Base-by-base conservation (phyloP, 371 early-diverging fungal species). In the Haplosporangium sp. region DNA sequence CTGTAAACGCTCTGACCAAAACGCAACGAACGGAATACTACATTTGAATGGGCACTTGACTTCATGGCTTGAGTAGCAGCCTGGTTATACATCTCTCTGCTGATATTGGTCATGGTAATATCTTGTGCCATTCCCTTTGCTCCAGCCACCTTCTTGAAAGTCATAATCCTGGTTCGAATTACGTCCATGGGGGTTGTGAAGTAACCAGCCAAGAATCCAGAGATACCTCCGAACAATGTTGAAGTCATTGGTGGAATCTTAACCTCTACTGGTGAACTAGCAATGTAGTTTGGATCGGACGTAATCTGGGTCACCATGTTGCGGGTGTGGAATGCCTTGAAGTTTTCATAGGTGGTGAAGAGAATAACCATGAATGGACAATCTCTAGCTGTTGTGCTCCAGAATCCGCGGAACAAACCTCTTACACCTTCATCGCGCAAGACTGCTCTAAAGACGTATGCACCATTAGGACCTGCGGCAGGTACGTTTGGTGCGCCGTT, bases 181-280 rank as follows among this genome's bases (percentile, higher is more conserved):
- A 94, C 93, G 77, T 95, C 95, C 87, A 94, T 92, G 3, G 95
- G 95, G 2, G 95, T 93, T 1, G 95, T 95, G 39, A 92, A 85
- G 69, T 91, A 94, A 9, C 93, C 95, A 2, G 95, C 94, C 75
- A 95, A 83, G 67, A 88, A 92, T 4, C 95, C 95, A 42, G 92
- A 92, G 20, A 95, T 74, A 15, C 94, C 95, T 47, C 94, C 95
- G 79, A 91, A 94, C 60, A 93, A 45, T 13, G 91, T 89, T 62
- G 91, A 90, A 35, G 85, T 86, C 73, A 91, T 78, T 10, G 93
- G 91, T 7, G 95, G 88, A 65, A 94, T 93, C 81, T 88, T 87
- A 42, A 89, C 85, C 67, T 88, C 89, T 17, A 75, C 60, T 76
- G 79, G 76, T 86, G 89, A 84, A 50, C 77, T 74, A 65, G 88